These are phyloP conservation scores for Hypericum androsaemum DNA, from an alignment of 345 rosid genomes.

Conservation along the genomic window DNA sequence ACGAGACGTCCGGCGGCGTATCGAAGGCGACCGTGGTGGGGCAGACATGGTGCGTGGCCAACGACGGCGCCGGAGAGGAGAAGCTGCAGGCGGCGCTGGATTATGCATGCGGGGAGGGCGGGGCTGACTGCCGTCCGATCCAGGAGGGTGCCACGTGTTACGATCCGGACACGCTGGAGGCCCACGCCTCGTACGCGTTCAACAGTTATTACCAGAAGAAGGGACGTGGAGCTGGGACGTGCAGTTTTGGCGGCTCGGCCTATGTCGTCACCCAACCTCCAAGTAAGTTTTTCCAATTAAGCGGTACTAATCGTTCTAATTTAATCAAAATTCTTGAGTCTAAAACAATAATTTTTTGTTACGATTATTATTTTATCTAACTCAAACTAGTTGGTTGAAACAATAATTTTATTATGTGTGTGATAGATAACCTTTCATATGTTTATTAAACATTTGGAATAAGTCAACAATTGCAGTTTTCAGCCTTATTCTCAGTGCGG, in stretches of 20 bases:
- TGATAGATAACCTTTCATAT: no score
- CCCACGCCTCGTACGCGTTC: constrained; percentile 93
- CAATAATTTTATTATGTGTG: no score
- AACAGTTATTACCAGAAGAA: constrained; percentile 85
- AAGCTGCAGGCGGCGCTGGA: constrained; percentile 64
- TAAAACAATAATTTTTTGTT: neutral
- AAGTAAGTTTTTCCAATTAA: constrained; percentile 31
- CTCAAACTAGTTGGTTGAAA: no score
- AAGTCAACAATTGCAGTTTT: no score
- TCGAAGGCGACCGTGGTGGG: constrained; percentile 1
- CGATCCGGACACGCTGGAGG: constrained; percentile 60
- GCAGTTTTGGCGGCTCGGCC: constrained; percentile 85
- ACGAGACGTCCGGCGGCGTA: neutral
- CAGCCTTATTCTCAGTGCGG: no score
- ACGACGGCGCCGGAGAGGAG: constrained; percentile 19
- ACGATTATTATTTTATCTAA: neutral
- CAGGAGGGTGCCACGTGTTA: constrained; percentile 66
- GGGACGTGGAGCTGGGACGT: constrained; percentile 55
- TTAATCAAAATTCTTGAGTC: neutral
- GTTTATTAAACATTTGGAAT: no score
- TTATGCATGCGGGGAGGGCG: constrained; percentile 86
- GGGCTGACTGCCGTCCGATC: constrained; percentile 74
- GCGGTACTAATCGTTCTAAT: neutral
- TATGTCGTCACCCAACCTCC: constrained; percentile 73
- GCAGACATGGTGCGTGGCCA: constrained; percentile 14